A percentile compares a stretch with the other conserved stretches of the same genome.
Conservation (phyloP, 1,284 basidiomycete species). For the Fistulinella cinereoalba region DNA sequence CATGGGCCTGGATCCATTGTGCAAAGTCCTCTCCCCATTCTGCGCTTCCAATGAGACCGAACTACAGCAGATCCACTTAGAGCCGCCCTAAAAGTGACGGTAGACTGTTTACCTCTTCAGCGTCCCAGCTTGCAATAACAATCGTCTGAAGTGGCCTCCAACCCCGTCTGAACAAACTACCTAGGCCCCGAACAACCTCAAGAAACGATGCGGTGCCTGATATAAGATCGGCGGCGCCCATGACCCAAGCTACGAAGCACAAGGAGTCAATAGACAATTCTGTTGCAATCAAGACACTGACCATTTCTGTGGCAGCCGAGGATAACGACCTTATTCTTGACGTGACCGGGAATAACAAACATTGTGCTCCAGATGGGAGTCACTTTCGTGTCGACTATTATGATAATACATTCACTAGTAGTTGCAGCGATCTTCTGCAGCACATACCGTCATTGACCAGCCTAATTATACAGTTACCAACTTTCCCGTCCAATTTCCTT, state of each 20-base stretch:
- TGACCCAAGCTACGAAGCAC: conserved; percentile 46
- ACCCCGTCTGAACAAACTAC: conserved; percentile 64
- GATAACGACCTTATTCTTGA: conserved; percentile 82
- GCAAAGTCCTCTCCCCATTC: conserved; percentile 91
- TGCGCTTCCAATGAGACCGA: conserved; percentile 82
- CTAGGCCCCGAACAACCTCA: conserved; percentile 84
- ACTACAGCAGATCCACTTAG: conserved; percentile 41
- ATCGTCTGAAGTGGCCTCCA: conserved; percentile 91
- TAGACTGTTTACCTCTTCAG: conserved; percentile 65
- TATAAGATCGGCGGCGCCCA: conserved; percentile 83
- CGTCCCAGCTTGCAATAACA: conserved; percentile 91
- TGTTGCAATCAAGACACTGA: conserved; percentile 28
- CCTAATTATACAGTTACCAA: conserved; percentile 48
- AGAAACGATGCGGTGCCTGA: conserved; percentile 86
- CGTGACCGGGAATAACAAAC: conserved; percentile 85
- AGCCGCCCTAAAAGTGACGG: neutral
- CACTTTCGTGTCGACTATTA: conserved; percentile 67
- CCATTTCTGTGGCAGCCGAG: conserved; percentile 89
- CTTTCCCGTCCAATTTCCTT: conserved; percentile 45
- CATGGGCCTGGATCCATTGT: conserved; percentile 72
- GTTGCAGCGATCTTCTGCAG: conserved; percentile 1
- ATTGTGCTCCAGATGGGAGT: conserved; percentile 89
- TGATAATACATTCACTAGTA: conserved; percentile 2
- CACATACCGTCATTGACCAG: conserved; percentile 62
- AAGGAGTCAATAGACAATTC: neutral